phyloP scores from a whole-genome alignment of 179 eudicot genomes.

The Drosera spatulata region DNA sequence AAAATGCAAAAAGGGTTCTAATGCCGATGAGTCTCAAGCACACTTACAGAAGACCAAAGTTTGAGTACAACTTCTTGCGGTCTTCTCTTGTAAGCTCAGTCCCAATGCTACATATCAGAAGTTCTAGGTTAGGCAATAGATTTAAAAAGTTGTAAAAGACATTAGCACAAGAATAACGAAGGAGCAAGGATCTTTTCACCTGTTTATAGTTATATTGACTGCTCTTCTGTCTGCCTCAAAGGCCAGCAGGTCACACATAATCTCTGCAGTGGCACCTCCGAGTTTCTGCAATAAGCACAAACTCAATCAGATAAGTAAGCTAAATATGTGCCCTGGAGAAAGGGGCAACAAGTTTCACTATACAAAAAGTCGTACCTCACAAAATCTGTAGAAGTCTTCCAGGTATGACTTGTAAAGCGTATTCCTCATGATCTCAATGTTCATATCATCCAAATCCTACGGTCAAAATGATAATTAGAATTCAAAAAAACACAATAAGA shows the following conservation, averaged over 20 bases:
- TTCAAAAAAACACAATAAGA: background rate
- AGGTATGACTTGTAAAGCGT: constrained; percentile 97
- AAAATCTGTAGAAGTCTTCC: constrained; percentile 90
- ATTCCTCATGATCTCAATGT: constrained; percentile 97
- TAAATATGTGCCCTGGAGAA: background rate
- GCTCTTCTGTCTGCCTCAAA: constrained; percentile 99
- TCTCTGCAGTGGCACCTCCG: constrained; percentile 97
- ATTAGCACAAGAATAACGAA: too few species aligned
- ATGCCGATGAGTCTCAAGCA: too few species aligned
- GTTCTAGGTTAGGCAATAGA: background rate
- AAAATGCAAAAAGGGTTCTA: background rate
- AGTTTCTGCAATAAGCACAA: constrained; percentile 47
- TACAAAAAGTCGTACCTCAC: constrained; percentile 38
- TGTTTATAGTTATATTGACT: constrained; percentile 92
- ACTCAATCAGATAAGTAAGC: constrained; percentile 8
- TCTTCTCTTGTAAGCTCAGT: constrained; percentile 98
- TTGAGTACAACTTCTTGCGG: constrained; percentile 83
- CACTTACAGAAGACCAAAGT: constrained; percentile 84
- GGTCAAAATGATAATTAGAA: background rate
- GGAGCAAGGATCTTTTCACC: constrained; percentile 18
- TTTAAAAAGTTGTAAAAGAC: too few species aligned
- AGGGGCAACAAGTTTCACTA: background rate
- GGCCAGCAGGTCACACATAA: constrained; percentile 94
- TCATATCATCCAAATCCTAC: constrained; percentile 99
- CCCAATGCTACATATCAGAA: constrained; percentile 47